Percentiles rank a stretch among this genome's conserved stretches.
phyloP scores from a whole-genome alignment of 495 filamentous ascomycete genomes.

The Penicillium lividum region DNA sequence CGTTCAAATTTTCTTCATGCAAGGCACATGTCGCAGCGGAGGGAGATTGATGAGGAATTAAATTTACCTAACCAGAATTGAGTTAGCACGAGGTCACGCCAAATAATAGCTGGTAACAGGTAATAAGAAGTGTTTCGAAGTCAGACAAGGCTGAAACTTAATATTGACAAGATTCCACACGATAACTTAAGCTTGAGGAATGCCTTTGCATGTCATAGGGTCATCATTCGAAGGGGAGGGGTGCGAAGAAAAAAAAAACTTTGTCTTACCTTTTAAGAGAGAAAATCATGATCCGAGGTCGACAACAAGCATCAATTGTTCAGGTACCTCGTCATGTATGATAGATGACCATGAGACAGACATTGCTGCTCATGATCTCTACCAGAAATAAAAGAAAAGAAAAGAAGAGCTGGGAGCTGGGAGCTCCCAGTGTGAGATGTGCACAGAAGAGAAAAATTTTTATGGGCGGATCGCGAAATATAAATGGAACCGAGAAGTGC shows the following conservation, averaged over 20 bases:
- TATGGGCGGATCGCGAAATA: conserved; percentile 39
- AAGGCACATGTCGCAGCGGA: conserved; percentile 29
- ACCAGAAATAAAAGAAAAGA: conserved; percentile 10
- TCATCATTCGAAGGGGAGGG: conserved; percentile 68
- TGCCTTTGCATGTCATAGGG: conserved; percentile 83
- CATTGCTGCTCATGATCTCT: conserved; percentile 10
- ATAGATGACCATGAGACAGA: conserved; percentile 5
- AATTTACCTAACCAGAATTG: conserved; percentile 54
- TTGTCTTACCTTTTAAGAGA: conserved; percentile 57
- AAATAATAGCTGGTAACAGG: conserved; percentile 23
- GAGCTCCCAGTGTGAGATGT: conserved; percentile 18
- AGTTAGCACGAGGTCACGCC: conserved; percentile 44
- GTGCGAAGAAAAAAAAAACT: conserved; percentile 20
- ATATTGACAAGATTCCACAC: conserved; percentile 80
- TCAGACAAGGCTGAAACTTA: conserved; percentile 99
- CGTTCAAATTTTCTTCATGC: conserved; percentile 93
- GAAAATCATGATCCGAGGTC: conserved; percentile 10
- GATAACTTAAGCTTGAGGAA: conserved; percentile 92
- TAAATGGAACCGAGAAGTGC: conserved; percentile 16
- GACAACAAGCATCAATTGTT: conserved; percentile 21
- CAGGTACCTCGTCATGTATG: conserved; percentile 6
- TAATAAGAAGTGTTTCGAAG: conserved; percentile 30
- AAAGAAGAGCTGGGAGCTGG: conserved; percentile 11
- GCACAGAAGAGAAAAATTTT: conserved; percentile 34
- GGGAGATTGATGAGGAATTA: conserved; percentile 25